A percentile compares a stretch with the other conserved stretches of the same genome.
phyloP scores from a whole-genome alignment of 1,284 basidiomycete genomes.

The Trametes hirsuta region DNA sequence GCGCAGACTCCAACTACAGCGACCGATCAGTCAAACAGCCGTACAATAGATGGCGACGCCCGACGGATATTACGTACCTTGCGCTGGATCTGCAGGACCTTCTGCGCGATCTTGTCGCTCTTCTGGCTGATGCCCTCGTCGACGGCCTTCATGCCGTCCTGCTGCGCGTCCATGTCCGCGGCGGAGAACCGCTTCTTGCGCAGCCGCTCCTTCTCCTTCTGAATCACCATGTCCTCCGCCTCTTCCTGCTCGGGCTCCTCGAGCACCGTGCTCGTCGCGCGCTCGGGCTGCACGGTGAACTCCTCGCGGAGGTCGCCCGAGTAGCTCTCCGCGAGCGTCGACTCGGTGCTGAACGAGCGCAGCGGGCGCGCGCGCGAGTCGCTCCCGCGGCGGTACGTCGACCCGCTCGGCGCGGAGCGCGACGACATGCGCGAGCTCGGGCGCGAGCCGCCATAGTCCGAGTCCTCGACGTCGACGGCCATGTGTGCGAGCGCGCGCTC shows the following conservation, averaged over 20 bases:
- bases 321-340: constrained; percentile 70
- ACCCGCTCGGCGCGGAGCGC: constrained; percentile 41
- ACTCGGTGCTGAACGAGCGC: constrained; percentile 74
- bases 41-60: not conserved
- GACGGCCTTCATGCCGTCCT: constrained; percentile 80
- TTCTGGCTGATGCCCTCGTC: constrained; percentile 82
- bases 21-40: constrained; percentile 8
- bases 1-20: constrained; percentile 68
- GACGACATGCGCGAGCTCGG: constrained; percentile 47
- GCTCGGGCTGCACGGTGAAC: constrained; percentile 42
- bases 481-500: constrained; percentile 81
- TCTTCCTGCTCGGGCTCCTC: constrained; percentile 46
- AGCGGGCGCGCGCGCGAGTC: constrained; percentile 48
- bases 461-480: constrained; percentile 74
- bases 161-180: constrained; percentile 56
- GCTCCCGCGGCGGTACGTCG: constrained; percentile 55
- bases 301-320: constrained; percentile 33
- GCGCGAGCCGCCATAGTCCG: constrained; percentile 63
- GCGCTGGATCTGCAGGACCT: constrained; percentile 81
- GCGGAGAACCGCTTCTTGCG: constrained; percentile 79
- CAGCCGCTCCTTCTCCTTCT: constrained; percentile 39
- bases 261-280: constrained; percentile 52
- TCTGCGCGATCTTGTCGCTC: constrained; percentile 82
- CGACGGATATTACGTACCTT: constrained; percentile 53
- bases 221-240: constrained; percentile 42